These are phyloP conservation scores for Psilocybe cubensis DNA, from an alignment of 768 basidiomycete genomes.

Conservation along the genomic window DNA sequence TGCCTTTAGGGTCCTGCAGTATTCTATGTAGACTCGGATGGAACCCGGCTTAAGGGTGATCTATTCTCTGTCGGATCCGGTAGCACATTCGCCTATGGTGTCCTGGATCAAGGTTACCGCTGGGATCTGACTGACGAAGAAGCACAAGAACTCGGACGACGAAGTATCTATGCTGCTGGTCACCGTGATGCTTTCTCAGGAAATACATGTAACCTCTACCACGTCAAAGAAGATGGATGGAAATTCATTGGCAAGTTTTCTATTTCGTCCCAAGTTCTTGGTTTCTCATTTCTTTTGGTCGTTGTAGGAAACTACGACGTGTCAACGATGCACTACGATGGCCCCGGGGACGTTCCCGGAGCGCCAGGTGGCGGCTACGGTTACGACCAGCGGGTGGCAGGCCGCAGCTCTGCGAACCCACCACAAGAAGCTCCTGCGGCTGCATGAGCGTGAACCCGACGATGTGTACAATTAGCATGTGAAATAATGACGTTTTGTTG, in stretches of 20 bases:
- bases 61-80: constrained; percentile 99
- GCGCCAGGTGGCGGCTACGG: constrained; percentile 74
- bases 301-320: constrained; percentile 88
- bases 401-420: constrained; percentile 55
- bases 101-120: constrained; percentile 91
- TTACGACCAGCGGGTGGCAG: constrained; percentile 72
- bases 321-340: constrained; percentile 89
- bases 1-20: constrained; percentile 79
- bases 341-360: constrained; percentile 70
- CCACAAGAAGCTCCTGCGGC: constrained; percentile 30
- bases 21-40: constrained; percentile 98
- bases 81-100: constrained; percentile 98
- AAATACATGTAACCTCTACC: constrained; percentile 95
- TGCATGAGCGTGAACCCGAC: constrained; percentile 14
- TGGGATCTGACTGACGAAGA: constrained; percentile 95
- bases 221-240: constrained; percentile 96
- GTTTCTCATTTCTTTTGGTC: constrained; percentile 1
- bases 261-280: background rate
- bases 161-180: constrained; percentile 96
- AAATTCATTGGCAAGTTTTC: constrained; percentile 81
- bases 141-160: constrained; percentile 90
- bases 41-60: constrained; percentile 93
- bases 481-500: constrained; percentile 6
- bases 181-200: constrained; percentile 97
- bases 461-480: constrained; percentile 8